Percentiles rank a stretch among this genome's conserved stretches.
Conservation (phyloP, 1,284 basidiomycete species). For the Xanthoconium separans region DNA sequence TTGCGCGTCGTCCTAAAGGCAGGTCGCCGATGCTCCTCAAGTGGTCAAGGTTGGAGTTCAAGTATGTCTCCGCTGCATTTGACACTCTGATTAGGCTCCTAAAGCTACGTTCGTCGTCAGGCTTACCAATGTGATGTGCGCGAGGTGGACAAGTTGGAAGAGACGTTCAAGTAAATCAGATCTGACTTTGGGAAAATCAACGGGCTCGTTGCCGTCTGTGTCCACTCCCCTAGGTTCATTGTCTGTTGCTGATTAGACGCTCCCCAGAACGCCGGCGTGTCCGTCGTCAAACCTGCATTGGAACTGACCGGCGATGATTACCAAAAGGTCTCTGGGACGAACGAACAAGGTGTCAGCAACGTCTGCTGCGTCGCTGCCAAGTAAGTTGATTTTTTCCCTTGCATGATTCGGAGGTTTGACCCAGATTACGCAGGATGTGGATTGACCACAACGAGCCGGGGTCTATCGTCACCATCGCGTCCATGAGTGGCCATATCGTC, state of each 20-base stretch:
- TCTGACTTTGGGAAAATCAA: accelerated
- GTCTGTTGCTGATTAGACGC: neutral
- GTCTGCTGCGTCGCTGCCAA: constrained; percentile 41
- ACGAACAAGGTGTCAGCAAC: constrained; percentile 45
- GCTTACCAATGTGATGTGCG: constrained; percentile 46
- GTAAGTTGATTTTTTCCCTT: constrained; percentile 12
- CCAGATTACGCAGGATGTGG: constrained; percentile 13
- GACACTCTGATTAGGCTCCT: no score
- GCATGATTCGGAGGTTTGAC: neutral
- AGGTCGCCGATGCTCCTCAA: constrained; percentile 38
- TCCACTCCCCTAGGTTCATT: accelerated
- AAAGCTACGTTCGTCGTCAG: constrained; percentile 15
- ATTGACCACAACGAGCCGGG: neutral
- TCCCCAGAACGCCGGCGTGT: constrained; percentile 44
- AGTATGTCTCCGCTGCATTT: constrained; percentile 16
- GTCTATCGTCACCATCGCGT: constrained; percentile 47
- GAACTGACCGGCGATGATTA: constrained; percentile 47
- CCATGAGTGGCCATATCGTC: constrained; percentile 51
- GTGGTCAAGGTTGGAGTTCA: constrained; percentile 35
- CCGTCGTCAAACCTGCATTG: constrained; percentile 48
- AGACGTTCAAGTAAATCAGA: constrained; percentile 39
- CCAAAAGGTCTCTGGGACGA: constrained; percentile 36
- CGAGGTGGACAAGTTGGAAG: constrained; percentile 34
- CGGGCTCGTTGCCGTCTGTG: constrained; percentile 23
- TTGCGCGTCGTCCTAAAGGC: constrained; percentile 6